Conservation (phyloP, 192 early-diverging fungal genomes). For the Glomus cerebriforme region DNA sequence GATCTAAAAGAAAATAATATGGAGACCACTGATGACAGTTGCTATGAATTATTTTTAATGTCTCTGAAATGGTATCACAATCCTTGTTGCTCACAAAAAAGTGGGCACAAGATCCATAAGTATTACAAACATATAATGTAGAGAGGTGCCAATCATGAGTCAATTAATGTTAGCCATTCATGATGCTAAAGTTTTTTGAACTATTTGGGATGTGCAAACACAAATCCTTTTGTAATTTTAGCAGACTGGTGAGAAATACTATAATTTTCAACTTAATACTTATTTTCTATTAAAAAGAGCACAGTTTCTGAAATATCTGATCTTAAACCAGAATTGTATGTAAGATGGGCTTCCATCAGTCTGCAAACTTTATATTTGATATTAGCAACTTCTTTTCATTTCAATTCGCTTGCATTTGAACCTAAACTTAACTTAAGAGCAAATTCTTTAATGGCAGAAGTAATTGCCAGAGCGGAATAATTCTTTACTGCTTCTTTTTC, state of each 20-base stretch:
- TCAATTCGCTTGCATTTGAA: too few relatives aligned
- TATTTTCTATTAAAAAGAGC: background rate
- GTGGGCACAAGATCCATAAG: slow-evolving; percentile 27
- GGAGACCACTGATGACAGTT: slow-evolving; percentile 1
- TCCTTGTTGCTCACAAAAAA: slow-evolving; percentile 31
- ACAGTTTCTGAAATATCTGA: background rate
- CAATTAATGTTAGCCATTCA: slow-evolving; percentile 28
- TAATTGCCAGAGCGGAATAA: slow-evolving; percentile 1
- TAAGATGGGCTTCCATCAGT: background rate
- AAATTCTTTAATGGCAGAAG: background rate
- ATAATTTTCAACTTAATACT: slow-evolving; percentile 18
- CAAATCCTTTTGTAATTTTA: slow-evolving; percentile 4
- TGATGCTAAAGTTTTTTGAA: background rate
- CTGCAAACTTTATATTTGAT: slow-evolving; percentile 12
- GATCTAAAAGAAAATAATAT: slow-evolving; percentile 30
- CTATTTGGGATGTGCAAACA: slow-evolving; percentile 11
- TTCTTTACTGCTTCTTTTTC: slow-evolving; percentile 17
- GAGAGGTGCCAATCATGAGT: slow-evolving; percentile 31
- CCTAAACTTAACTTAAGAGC: background rate
- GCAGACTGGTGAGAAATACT: background rate
- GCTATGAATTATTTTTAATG: slow-evolving; percentile 17
- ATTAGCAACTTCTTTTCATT: background rate
- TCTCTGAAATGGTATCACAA: slow-evolving; percentile 11
- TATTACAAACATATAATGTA: slow-evolving; percentile 31
- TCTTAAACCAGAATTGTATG: background rate